These are phyloP conservation scores for Epichloe elymi DNA, from an alignment of 2,329 filamentous ascomycete species.

Conservation along the genomic window DNA sequence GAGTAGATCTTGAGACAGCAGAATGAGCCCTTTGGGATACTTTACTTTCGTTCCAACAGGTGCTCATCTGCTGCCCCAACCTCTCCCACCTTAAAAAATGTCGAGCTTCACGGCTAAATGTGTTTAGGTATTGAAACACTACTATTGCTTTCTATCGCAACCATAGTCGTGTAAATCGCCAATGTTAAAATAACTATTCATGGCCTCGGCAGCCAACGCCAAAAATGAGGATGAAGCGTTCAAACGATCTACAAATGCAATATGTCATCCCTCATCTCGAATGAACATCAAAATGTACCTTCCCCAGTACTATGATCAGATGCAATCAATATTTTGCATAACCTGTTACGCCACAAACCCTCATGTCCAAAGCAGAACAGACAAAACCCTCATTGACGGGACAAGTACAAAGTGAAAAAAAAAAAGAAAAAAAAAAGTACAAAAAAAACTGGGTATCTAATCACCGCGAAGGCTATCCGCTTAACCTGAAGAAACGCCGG, in stretches of 20 bases:
- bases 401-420: constrained; percentile 8
- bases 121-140: constrained; percentile 4
- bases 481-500: constrained; percentile 16
- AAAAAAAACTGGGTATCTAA: constrained; percentile 18
- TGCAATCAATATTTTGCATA: constrained; percentile 4
- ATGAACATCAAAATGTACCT: constrained; percentile 5
- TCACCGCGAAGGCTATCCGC: constrained; percentile 8
- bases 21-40: neutral
- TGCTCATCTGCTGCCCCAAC: neutral
- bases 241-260: constrained; percentile 9
- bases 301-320: constrained; percentile 6
- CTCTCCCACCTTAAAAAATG: neutral
- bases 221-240: constrained; percentile 2
- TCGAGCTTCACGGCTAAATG: constrained; percentile 9
- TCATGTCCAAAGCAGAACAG: constrained; percentile 5
- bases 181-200: neutral
- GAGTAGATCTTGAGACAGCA: neutral
- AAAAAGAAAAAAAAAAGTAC: neutral
- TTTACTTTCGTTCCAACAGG: neutral
- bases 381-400: constrained; percentile 5
- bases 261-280: constrained; percentile 3
- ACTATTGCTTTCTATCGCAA: neutral
- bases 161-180: constrained; percentile 4
- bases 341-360: constrained; percentile 7
- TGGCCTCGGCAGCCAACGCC: neutral